Percentiles rank a stretch among this genome's conserved stretches.
These are phyloP conservation scores for Castanospermum australe DNA, from an alignment of 306 rosid genomes.

Conservation along the genomic window DNA sequence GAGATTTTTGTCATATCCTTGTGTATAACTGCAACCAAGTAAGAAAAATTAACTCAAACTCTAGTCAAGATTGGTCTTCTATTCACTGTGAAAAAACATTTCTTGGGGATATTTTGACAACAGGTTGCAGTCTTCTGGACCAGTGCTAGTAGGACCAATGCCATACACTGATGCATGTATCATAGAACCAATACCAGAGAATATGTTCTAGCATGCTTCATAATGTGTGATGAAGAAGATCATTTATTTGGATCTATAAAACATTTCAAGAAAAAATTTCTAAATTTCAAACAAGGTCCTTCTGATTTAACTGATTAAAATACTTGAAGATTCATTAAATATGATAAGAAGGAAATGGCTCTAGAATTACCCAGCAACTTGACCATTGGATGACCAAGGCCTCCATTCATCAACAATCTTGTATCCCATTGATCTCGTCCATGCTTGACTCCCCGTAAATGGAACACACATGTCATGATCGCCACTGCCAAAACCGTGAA, in stretches of 20 bases:
- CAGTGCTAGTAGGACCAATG: neutral
- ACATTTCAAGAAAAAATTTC: neutral
- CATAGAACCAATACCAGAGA: neutral
- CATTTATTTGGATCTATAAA: neutral
- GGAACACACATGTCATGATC: conserved; percentile 98
- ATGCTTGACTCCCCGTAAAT: conserved; percentile 77
- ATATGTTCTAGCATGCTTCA: neutral
- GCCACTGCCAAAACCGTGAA: conserved; percentile 52
- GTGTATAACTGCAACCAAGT: conserved; percentile 60
- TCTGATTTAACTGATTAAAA: neutral
- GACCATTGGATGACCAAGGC: conserved; percentile 74
- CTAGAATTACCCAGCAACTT: conserved; percentile 73
- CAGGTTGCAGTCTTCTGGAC: neutral
- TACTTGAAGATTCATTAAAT: neutral
- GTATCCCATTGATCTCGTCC: conserved; percentile 87
- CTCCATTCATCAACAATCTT: conserved; percentile 82
- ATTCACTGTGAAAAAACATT: neutral
- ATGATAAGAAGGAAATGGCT: conserved; percentile 2
- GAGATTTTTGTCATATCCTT: conserved; percentile 72
- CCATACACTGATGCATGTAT: neutral
- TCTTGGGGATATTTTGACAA: neutral
- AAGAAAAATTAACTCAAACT: neutral
- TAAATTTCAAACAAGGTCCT: neutral
- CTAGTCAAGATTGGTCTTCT: neutral
- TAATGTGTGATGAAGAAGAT: neutral